Base-by-base conservation (phyloP, 2,329 filamentous ascomycete species). In the Elsinoe perseae region DNA sequence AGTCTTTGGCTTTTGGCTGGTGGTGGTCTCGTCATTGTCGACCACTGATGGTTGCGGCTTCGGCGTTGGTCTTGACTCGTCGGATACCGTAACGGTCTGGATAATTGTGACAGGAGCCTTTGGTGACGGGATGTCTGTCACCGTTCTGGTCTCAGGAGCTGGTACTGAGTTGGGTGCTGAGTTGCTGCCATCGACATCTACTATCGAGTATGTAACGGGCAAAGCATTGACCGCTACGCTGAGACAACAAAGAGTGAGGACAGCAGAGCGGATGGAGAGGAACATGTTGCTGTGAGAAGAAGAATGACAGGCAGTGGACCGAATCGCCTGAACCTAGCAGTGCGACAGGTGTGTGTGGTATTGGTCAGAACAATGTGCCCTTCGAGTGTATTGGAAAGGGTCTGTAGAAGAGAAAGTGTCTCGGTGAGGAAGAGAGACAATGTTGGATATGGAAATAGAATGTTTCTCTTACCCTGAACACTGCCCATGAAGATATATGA, bases 171-270 rank as follows among this genome's bases (percentile, higher is more conserved):
- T 44, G 34, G 53, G 53, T 16, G 56, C 30, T 52, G 48, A 18
- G 18, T 46, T 52, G 42, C 56, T 21, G 52, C 56, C 56, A 23
- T 58, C 56, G 34, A 58, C 56, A 21, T 55, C 50, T 38, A 58
- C 56, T 16, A 58, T 48, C 16, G 52, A 58, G 52, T 58, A 58
- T 36, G 54, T 54, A 14, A 54, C 25, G 10, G 53, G 53, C 21
- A 44, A 27, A 27, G 38, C 36, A 44, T 27, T 42, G 6, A 30
- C 53, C 3, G 23, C 30, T 2, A 56, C 9, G 25, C 21, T 46
- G 40, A 56, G 53, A 48, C 34, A 56, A 12, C 40, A 56, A 18
- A 56, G 25, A 12, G 53, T 23, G n/a, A 56, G 36, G 12, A 44
- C 28, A 34, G 53, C 42, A 36, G 38, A 20, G 28, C 53, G 40